Conservation (phyloP, 495 filamentous ascomycete genomes). For the Hyaloscypha finlandica region DNA sequence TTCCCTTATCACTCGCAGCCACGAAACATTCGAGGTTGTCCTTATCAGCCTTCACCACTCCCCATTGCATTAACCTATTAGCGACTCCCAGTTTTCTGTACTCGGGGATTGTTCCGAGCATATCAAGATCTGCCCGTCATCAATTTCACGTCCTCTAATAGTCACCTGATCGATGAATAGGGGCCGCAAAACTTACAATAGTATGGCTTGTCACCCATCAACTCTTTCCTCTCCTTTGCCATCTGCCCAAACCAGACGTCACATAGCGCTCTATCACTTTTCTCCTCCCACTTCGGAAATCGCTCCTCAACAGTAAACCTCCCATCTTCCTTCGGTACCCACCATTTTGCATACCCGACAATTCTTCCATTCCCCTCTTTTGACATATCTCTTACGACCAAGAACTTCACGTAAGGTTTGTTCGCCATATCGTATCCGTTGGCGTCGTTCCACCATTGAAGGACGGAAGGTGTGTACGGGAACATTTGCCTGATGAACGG, state of each 20-base stretch:
- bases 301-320: conserved; percentile 1
- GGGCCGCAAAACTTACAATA: conserved; percentile 9
- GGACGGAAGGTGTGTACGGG: background rate
- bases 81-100: conserved; percentile 41
- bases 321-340: background rate
- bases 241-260: background rate
- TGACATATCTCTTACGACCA: background rate
- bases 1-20: conserved; percentile 26
- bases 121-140: conserved; percentile 35
- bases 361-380: conserved; percentile 4
- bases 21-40: conserved; percentile 32
- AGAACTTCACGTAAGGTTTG: conserved; percentile 1
- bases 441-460: conserved; percentile 11
- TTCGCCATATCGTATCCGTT: conserved; percentile 8
- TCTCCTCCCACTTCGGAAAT: conserved; percentile 8
- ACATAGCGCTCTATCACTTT: conserved; percentile 4
- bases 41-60: conserved; percentile 42
- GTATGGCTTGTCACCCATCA: background rate
- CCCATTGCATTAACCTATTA: conserved; percentile 43
- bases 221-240: background rate
- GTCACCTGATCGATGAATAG: no score
- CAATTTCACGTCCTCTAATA: no score
- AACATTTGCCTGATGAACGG: conserved; percentile 7
- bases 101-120: conserved; percentile 42
- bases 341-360: conserved; percentile 14